Evolutionary conservation across 768 basidiomycete genomes (phyloP), one percentile per base, ranked within the genome.

Genomic region (Mycena vitilis): DNA sequence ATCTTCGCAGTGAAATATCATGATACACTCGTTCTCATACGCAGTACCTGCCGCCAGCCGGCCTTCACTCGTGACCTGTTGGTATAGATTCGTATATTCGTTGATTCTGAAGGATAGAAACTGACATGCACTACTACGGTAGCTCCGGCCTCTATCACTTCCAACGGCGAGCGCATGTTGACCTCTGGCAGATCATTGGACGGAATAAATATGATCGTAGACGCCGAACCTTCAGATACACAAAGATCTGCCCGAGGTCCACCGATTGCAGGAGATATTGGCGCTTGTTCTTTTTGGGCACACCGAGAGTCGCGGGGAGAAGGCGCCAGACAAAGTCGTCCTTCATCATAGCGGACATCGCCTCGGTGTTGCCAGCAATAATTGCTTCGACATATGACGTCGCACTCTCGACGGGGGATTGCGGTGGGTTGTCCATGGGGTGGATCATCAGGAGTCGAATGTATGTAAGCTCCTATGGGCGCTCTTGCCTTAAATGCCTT

Each of bases 311-410:
- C 12, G 18, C 47, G 13, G 62, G 62, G 1, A 53, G 44, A 2
- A 63, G 16, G 51, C 62, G 40, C 52, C 62, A 63, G 15, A 25
- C 30, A 38, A 63, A 63, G 34, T 55, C 42, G 10, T 63, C 62
- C 4, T 40, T 47, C 62, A 55, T 63, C n/a, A 63, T 2, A 2
- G 30, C 5, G 11, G 15, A 38, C 53, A 63, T 25, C 4, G 0
- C 4, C 0, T n/a, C 36, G 9, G 15, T 5, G 25, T 65, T 37
- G 25, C 56, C 48, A 1, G 40, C n/a, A 16, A 13, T 22, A 34
- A 55, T 54, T n/a, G 61, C 61, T 9, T 42, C 51, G 20, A 63
- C 52, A 52, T 54, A 47, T 2, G 40, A 4, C 20, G 15, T 5
- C 25, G 40, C 53, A 12, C 25, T 55, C 30, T 30, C 30, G 30